phyloP scores from a whole-genome alignment of 2,329 filamentous ascomycete species.

The Fusarium sp. region DNA sequence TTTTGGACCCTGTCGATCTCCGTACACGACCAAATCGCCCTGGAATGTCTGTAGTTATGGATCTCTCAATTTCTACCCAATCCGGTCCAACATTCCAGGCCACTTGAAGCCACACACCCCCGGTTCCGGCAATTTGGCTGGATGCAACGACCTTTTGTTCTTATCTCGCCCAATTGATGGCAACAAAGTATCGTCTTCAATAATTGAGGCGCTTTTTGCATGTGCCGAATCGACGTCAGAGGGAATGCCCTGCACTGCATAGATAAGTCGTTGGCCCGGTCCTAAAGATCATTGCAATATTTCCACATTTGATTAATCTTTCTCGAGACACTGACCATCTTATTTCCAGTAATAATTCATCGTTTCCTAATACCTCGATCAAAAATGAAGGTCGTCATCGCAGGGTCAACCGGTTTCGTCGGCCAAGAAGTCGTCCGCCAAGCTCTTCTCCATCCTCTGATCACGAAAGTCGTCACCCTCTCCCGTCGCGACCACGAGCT shows the following conservation, averaged over 20 bases:
- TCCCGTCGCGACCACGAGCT: slow-evolving; percentile 51
- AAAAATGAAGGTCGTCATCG: slow-evolving; percentile 57
- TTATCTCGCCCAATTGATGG: background rate
- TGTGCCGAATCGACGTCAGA: background rate
- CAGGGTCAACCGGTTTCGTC: slow-evolving; percentile 57
- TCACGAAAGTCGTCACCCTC: slow-evolving; percentile 57
- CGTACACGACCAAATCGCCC: background rate
- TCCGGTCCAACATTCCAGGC: slow-evolving; percentile 11
- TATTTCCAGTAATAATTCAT: background rate
- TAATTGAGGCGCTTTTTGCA: background rate
- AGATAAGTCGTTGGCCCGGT: background rate
- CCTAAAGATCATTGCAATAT: background rate
- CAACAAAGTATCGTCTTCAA: background rate
- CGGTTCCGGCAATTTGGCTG: slow-evolving; percentile 1
- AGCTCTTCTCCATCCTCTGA: slow-evolving; percentile 49
- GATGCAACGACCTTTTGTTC: background rate
- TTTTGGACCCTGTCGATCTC: slow-evolving; percentile 1
- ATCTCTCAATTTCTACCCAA: slow-evolving; percentile 4
- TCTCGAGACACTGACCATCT: background rate
- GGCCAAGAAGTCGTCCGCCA: slow-evolving; percentile 58
- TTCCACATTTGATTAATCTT: background rate
- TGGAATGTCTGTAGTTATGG: slow-evolving; percentile 19
- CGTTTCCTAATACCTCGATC: background rate
- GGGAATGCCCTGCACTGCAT: background rate
- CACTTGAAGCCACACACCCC: background rate